Conservation (phyloP, 371 early-diverging fungal species). For the Rhizopus stolonifer region DNA sequence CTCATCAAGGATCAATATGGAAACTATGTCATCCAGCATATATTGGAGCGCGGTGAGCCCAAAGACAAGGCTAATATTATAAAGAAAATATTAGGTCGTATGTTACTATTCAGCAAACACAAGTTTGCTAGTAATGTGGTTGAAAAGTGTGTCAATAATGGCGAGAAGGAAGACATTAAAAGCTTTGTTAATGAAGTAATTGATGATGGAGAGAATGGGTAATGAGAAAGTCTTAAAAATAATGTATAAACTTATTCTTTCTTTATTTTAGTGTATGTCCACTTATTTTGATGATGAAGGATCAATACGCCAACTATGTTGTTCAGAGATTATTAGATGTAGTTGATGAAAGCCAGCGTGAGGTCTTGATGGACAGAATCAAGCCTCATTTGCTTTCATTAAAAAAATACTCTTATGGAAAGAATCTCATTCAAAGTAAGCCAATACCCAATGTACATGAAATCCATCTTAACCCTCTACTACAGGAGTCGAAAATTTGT, state of each 20-base stretch:
- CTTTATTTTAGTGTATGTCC: conserved; percentile 36
- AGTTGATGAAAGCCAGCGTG: conserved; percentile 84
- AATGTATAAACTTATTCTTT: background rate
- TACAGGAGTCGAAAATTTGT: too few species aligned
- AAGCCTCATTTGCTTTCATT: conserved; percentile 85
- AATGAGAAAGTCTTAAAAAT: conserved; percentile 1
- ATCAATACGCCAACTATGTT: conserved; percentile 99
- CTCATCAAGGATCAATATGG: conserved; percentile 99
- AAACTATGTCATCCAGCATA: conserved; percentile 97
- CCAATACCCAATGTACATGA: too few species aligned
- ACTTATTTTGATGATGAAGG: conserved; percentile 93
- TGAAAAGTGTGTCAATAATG: conserved; percentile 91
- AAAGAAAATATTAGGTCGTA: conserved; percentile 85
- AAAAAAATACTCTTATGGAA: conserved; percentile 95
- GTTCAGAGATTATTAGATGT: conserved; percentile 99
- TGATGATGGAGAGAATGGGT: conserved; percentile 68
- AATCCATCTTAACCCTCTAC: too few species aligned
- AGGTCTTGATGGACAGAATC: conserved; percentile 78
- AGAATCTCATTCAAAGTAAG: conserved; percentile 85
- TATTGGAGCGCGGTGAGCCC: conserved; percentile 91
- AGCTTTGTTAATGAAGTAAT: conserved; percentile 88
- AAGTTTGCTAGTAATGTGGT: conserved; percentile 84
- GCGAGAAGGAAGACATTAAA: conserved; percentile 69
- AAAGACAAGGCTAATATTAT: conserved; percentile 85
- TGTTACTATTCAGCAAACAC: conserved; percentile 88